Evolutionary conservation across 345 rosid species (phyloP).

Genomic region (Noccaea caerulescens): DNA sequence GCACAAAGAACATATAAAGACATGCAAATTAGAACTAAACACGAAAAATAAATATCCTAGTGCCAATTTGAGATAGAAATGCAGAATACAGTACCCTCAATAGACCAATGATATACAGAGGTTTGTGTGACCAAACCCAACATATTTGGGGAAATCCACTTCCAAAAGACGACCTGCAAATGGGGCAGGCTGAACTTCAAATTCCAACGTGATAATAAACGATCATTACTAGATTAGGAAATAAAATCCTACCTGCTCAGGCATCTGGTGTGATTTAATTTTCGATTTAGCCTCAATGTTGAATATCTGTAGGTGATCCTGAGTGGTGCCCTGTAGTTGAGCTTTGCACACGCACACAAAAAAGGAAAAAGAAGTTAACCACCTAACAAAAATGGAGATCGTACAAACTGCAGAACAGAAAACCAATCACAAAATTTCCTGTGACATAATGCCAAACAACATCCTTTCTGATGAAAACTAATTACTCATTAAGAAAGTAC

Average conservation of each 20-base stretch:
- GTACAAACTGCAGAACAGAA: no score
- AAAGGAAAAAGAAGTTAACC: no score
- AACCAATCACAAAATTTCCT: no score
- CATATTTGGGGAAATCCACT: constrained; percentile 94
- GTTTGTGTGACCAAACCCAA: constrained; percentile 94
- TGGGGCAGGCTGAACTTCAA: constrained; percentile 20
- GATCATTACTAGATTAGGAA: background rate
- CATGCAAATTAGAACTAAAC: background rate
- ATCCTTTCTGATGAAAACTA: no score
- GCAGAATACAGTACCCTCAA: constrained; percentile 67
- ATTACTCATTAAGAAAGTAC: no score
- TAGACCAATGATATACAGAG: constrained; percentile 95
- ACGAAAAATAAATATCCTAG: background rate
- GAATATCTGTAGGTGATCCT: constrained; percentile 98
- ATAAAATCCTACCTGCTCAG: constrained; percentile 76
- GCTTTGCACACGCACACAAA: constrained; percentile 47
- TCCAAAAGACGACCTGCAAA: constrained; percentile 94
- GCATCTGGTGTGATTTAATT: constrained; percentile 97
- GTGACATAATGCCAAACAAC: no score
- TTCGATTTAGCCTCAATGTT: constrained; percentile 96
- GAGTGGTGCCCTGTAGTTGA: constrained; percentile 95
- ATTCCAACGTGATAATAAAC: background rate
- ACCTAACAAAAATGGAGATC: no score
- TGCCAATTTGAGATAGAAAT: background rate
- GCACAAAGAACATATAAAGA: constrained; percentile 27